Evolutionary conservation across 768 basidiomycete genomes (phyloP), one percentile per base, ranked within the genome.

Genomic region (Pisolithus albus): DNA sequence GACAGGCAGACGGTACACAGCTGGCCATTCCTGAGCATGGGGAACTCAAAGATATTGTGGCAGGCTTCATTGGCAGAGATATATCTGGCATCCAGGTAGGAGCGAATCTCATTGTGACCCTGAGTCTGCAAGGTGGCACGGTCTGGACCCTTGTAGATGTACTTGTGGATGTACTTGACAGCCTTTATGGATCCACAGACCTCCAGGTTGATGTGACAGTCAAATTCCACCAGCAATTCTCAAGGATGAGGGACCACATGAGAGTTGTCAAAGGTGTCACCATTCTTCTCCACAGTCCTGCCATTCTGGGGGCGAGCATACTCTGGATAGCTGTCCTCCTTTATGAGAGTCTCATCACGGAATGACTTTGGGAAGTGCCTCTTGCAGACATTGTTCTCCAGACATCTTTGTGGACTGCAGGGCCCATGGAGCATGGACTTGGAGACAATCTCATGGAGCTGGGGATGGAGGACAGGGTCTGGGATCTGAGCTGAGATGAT

Each of bases 181-280:
- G 74, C 56, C 7, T 61, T 62, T 36, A 79, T 55, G 8, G 68
- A 34, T 34, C 40, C 59, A 36, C 56, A 61, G 47, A 67, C 67
- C 54, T 80, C 77, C 1, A 76, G 54, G 63, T 80, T 81, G 58
- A 78, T 75, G 52, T 80, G 76, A 53, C 75, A 76, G 56, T 69
- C 30, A 52, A 66, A 76, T 24, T 63, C 61, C 1, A 57, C 60
- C 36, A 54, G 55, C 4, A 78, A 61, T 28, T 56, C 68, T 0
- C 65, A 69, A 51, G 51, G 59, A 56, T 75, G 70, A 0, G 73
- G 73, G 7, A 79, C 71, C 16, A 79, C 65, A 64, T 69, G 66
- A 1, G 57, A 50, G 50, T 79, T 79, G 52, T 71, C 65, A n/a
- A 71, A 51, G 43, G 32, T 3, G 15, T 53, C 38, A 8, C 47